Percentiles rank a stretch among this genome's conserved stretches.
Conservation (phyloP, 257 asterid genomes). For the Thymus quinquecostatus region DNA sequence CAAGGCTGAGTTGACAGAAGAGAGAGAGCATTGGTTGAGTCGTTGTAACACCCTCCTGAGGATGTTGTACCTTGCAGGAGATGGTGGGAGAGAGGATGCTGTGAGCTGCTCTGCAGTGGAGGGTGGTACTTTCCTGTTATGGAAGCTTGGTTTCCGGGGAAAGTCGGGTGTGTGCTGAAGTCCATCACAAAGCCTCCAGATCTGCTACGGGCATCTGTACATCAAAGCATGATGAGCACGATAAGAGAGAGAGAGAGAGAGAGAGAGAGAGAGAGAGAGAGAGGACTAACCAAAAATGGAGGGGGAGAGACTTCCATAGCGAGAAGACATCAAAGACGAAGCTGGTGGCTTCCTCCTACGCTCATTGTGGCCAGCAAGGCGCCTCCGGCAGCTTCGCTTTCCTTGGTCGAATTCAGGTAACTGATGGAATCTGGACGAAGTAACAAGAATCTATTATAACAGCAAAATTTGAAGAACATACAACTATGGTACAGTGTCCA, state of each 20-base stretch:
- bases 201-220: constrained; percentile 59
- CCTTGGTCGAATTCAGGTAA: constrained; percentile 91
- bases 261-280: neutral
- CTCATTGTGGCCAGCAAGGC: constrained; percentile 94
- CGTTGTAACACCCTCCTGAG: constrained; percentile 52
- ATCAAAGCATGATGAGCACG: neutral
- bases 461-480: neutral
- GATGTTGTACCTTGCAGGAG: constrained; percentile 53
- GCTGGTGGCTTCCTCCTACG: constrained; percentile 87
- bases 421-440: constrained; percentile 75
- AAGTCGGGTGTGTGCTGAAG: constrained; percentile 54
- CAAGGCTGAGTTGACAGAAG: constrained; percentile 97
- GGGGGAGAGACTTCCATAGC: constrained; percentile 59
- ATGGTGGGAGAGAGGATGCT: constrained; percentile 47
- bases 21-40: constrained; percentile 90
- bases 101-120: constrained; percentile 64
- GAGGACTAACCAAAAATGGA: constrained; percentile 60
- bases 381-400: constrained; percentile 91
- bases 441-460: constrained; percentile 33
- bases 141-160: constrained; percentile 42
- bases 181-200: constrained; percentile 73
- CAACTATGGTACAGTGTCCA: too few species aligned
- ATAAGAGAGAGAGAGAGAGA: neutral
- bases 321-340: constrained; percentile 55
- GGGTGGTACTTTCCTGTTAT: constrained; percentile 46